A percentile compares a stretch with the other conserved stretches of the same genome.
These are phyloP conservation scores for Apiotrichum mycotoxinovorans DNA, from an alignment of 1,284 basidiomycete genomes.

Conservation along the genomic window DNA sequence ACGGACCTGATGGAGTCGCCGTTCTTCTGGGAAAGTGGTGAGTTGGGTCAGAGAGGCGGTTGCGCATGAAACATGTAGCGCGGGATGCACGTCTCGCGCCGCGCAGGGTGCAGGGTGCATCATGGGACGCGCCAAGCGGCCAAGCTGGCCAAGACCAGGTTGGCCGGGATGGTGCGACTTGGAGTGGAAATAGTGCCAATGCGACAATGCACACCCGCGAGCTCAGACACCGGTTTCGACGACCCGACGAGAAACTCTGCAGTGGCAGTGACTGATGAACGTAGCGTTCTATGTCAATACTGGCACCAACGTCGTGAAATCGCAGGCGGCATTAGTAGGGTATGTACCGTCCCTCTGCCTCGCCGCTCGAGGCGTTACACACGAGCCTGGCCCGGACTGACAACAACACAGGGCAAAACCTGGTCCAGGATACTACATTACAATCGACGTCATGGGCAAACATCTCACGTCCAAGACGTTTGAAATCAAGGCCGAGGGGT, in stretches of 20 bases:
- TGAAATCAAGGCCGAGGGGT: background rate
- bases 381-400: background rate
- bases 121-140: no score
- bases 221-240: no score
- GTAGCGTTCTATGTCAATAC: background rate
- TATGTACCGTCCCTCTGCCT: background rate
- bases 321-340: background rate
- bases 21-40: conserved; percentile 1
- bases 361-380: no score
- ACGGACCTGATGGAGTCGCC: background rate
- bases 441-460: background rate
- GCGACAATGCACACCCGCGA: no score
- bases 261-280: background rate
- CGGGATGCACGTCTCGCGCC: background rate
- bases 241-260: background rate
- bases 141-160: no score
- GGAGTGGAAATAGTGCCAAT: no score
- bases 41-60: background rate
- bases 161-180: no score
- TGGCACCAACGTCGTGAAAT: background rate
- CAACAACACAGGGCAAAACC: background rate
- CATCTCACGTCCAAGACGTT: background rate
- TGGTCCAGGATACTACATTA: background rate
- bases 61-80: background rate
- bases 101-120: background rate